These are phyloP conservation scores for Fusarium xyrophilum DNA, from an alignment of 2,329 filamentous ascomycete species.

Conservation along the genomic window DNA sequence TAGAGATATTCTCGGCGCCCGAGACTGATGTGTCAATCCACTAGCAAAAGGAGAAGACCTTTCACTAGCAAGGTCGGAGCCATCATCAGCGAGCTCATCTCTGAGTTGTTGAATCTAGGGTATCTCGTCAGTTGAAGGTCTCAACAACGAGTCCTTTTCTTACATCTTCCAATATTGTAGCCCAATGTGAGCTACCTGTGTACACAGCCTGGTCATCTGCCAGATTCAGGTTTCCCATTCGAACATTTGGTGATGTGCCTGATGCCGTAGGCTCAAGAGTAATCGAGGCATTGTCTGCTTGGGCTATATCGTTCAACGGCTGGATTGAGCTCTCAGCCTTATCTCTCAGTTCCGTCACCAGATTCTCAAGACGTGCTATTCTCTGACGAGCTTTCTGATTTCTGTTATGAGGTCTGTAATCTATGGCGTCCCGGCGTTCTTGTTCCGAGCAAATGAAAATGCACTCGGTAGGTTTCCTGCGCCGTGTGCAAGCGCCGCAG, in stretches of 20 bases:
- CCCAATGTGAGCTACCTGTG: constrained; percentile 20
- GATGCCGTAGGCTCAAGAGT: background rate
- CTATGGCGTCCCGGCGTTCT: constrained; percentile 24
- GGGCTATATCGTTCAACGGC: background rate
- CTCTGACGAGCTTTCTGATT: constrained; percentile 25
- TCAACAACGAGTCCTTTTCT: background rate
- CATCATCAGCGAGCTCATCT: background rate
- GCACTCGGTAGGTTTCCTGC: constrained; percentile 3
- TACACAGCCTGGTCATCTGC: constrained; percentile 3
- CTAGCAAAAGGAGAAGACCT: background rate
- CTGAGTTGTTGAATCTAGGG: constrained; percentile 6
- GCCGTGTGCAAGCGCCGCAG: constrained; percentile 4
- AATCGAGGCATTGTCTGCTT: background rate
- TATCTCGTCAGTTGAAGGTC: background rate
- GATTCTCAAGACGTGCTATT: constrained; percentile 24
- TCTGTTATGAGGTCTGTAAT: constrained; percentile 18
- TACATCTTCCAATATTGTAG: constrained; percentile 16
- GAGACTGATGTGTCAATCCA: background rate
- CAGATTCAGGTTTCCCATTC: constrained; percentile 5
- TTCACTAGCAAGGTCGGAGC: background rate
- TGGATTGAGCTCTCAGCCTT: constrained; percentile 5
- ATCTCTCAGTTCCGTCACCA: constrained; percentile 24
- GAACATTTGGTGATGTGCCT: background rate
- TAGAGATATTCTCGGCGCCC: background rate
- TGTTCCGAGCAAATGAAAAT: constrained; percentile 17